These are phyloP conservation scores for Nigrograna mackinnonii DNA, from an alignment of 2,329 filamentous ascomycete genomes.

Conservation along the genomic window DNA sequence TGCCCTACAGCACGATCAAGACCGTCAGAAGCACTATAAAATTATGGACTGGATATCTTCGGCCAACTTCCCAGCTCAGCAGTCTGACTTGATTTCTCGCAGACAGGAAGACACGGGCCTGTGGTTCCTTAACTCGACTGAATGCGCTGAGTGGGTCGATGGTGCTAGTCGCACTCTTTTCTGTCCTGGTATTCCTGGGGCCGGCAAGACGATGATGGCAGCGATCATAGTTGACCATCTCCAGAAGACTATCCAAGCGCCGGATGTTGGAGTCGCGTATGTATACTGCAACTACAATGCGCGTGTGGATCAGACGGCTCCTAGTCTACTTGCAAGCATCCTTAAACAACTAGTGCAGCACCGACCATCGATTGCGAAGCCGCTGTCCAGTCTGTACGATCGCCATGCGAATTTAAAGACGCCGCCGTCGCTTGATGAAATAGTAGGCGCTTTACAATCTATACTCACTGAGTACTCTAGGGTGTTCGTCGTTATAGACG, in stretches of 20 bases:
- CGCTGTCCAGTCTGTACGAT: slow-evolving; percentile 24
- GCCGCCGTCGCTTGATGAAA: slow-evolving; percentile 20
- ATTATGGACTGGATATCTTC: slow-evolving; percentile 13
- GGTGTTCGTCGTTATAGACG: slow-evolving; percentile 34
- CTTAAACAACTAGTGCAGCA: slow-evolving; percentile 36
- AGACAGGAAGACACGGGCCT: slow-evolving; percentile 10
- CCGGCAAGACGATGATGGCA: slow-evolving; percentile 23
- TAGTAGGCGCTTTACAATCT: slow-evolving; percentile 15
- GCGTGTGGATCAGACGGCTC: slow-evolving; percentile 22
- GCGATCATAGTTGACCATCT: slow-evolving; percentile 18
- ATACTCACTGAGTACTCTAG: slow-evolving; percentile 18
- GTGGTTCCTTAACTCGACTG: slow-evolving; percentile 11
- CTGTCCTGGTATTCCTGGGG: slow-evolving; percentile 20
- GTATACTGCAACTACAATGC: slow-evolving; percentile 37
- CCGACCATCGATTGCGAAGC: slow-evolving; percentile 17
- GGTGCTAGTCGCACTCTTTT: slow-evolving; percentile 11
- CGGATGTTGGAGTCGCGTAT: slow-evolving; percentile 27
- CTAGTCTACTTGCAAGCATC: slow-evolving; percentile 28
- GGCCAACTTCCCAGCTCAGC: slow-evolving; percentile 10
- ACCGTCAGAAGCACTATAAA: neutral
- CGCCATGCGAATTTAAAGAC: slow-evolving; percentile 18
- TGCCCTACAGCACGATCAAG: neutral
- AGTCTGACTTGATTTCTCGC: slow-evolving; percentile 9
- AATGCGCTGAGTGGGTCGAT: slow-evolving; percentile 4
- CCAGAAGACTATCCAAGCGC: neutral